phyloP scores from a whole-genome alignment of 768 basidiomycete genomes.

The Rossbeevera mucosa region DNA sequence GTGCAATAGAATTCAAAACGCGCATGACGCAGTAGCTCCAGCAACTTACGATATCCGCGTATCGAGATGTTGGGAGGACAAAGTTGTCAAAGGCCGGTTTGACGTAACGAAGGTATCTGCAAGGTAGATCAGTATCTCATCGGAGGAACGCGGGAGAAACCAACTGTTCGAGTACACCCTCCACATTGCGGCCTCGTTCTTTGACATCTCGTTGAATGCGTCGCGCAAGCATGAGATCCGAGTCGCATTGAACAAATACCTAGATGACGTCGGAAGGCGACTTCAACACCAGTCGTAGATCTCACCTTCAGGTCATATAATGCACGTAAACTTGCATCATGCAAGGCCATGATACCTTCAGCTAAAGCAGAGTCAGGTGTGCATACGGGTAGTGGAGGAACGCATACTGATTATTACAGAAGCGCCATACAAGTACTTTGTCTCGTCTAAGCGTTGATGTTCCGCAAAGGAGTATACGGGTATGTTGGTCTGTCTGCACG shows the following conservation, averaged over 20 bases:
- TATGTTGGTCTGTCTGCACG: constrained; percentile 79
- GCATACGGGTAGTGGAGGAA: neutral
- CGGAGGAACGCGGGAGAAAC: constrained; percentile 14
- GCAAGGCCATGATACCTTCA: constrained; percentile 89
- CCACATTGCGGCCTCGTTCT: constrained; percentile 81
- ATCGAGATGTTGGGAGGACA: constrained; percentile 78
- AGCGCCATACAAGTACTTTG: constrained; percentile 89
- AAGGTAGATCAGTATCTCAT: constrained; percentile 2
- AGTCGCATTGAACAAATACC: constrained; percentile 91
- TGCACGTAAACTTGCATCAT: constrained; percentile 70
- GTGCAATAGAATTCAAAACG: neutral
- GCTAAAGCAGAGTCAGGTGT: constrained; percentile 36
- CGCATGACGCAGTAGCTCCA: neutral
- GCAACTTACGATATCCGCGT: constrained; percentile 77
- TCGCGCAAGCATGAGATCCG: constrained; percentile 95
- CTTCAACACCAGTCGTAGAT: neutral
- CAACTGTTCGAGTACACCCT: constrained; percentile 86
- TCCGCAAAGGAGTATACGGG: constrained; percentile 92
- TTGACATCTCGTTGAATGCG: constrained; percentile 83
- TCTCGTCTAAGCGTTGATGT: constrained; percentile 77
- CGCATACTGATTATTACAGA: constrained; percentile 77
- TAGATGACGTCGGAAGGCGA: constrained; percentile 22
- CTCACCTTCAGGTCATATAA: constrained; percentile 89
- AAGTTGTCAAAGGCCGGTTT: constrained; percentile 95
- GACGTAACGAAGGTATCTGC: constrained; percentile 89